Evolutionary conservation across 192 early-diverging fungal genomes (phyloP).

Genomic region (Dimargaris cristalligena): DNA sequence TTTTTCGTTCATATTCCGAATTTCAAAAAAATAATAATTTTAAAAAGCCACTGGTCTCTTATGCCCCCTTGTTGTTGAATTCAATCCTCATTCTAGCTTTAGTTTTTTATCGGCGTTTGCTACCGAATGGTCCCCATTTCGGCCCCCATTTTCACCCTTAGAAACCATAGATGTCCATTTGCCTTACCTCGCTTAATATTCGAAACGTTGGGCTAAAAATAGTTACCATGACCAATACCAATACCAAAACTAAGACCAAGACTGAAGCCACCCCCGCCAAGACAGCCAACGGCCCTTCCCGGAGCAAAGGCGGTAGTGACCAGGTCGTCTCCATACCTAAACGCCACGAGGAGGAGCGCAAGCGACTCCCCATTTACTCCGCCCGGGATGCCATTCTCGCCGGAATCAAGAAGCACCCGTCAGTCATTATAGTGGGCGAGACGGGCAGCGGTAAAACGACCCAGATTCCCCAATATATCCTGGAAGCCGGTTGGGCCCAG

Average conservation of each 20-base stretch:
- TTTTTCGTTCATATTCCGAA: not conserved
- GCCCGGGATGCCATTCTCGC: slow-evolving; percentile 21
- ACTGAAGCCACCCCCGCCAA: not conserved
- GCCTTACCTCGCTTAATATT: no score
- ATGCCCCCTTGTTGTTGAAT: no score
- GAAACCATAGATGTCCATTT: no score
- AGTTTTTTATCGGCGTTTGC: no score
- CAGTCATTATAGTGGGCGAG: slow-evolving; percentile 62
- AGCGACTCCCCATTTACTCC: slow-evolving; percentile 31
- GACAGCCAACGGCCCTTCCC: not conserved
- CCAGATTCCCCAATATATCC: slow-evolving; percentile 87
- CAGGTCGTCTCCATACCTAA: slow-evolving; percentile 4
- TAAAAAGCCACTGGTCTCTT: no score
- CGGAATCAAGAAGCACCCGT: slow-evolving; percentile 17
- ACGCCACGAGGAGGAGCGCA: slow-evolving; percentile 18
- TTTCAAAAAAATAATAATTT: not conserved
- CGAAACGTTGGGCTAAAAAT: no score
- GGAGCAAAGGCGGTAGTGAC: not conserved
- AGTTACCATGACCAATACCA: no score
- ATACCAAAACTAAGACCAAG: not conserved
- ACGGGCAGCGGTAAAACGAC: slow-evolving; percentile 72
- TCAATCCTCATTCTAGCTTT: no score
- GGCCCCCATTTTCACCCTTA: no score
- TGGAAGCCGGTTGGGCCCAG: slow-evolving; percentile 40
- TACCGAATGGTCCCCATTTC: no score